phyloP scores from a whole-genome alignment of 129 eudicot species.

The Escallonia herrerae region DNA sequence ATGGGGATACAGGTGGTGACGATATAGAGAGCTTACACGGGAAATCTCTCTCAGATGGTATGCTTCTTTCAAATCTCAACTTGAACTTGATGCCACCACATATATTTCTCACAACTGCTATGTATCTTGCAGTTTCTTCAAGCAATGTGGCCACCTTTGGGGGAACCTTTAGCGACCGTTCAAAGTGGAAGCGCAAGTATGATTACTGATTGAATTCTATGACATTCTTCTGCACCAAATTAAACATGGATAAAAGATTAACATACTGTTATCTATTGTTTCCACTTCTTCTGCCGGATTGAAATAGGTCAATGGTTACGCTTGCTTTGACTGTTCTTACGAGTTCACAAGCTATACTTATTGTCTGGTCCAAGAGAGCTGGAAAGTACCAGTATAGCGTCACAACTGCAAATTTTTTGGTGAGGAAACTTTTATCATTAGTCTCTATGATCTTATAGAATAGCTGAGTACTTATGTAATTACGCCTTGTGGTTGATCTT shows the following conservation, averaged over 20 bases:
- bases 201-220: conserved; percentile 13
- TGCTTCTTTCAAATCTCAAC: background rate
- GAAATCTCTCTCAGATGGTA: conserved; percentile 45
- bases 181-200: conserved; percentile 94
- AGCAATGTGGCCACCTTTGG: conserved; percentile 19
- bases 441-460: background rate
- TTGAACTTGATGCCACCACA: conserved; percentile 11
- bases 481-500: background rate
- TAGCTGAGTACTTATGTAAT: background rate
- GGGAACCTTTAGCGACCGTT: conserved; percentile 26
- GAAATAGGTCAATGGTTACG: conserved; percentile 64
- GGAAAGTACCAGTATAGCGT: conserved; percentile 98
- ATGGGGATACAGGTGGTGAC: conserved; percentile 28
- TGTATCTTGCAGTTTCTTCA: conserved; percentile 29
- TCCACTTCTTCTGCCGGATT: background rate
- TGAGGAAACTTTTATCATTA: conserved; percentile 25
- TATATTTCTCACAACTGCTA: conserved; percentile 13
- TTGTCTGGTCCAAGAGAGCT: conserved; percentile 98
- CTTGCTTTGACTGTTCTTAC: conserved; percentile 86
- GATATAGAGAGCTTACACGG: conserved; percentile 63
- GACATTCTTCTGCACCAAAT: conserved; percentile 5
- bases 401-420: conserved; percentile 96
- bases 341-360: conserved; percentile 94
- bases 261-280: background rate
- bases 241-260: background rate